phyloP scores from a whole-genome alignment of 768 basidiomycete genomes.

The Lactarius vividus region DNA sequence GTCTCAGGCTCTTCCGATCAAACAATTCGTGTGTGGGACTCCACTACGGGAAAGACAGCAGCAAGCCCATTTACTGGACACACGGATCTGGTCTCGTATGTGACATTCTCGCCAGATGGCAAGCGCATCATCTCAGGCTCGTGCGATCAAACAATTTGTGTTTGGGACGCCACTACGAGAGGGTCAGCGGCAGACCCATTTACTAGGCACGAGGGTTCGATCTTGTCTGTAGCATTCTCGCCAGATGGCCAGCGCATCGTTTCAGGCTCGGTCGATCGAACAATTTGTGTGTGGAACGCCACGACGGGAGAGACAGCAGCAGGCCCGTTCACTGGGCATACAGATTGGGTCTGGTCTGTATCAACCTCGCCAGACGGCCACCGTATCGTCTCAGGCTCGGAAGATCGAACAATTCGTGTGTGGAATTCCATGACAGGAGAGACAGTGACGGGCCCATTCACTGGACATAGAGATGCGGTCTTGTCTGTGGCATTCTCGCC shows the following conservation, averaged over 20 bases:
- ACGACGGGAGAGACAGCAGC: background rate
- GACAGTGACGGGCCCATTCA: background rate
- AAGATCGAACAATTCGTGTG: background rate
- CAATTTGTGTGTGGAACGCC: background rate
- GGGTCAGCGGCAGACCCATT: background rate
- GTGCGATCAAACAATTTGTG: background rate
- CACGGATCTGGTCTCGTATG: background rate
- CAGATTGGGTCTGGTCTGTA: background rate
- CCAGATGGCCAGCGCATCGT: background rate
- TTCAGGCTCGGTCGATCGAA: background rate
- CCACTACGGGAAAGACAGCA: background rate
- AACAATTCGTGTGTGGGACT: background rate
- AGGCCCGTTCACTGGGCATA: background rate
- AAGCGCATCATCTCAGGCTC: background rate
- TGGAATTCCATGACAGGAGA: background rate
- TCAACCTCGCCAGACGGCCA: background rate
- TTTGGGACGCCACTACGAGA: background rate
- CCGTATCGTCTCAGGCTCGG: background rate
- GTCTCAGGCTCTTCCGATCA: background rate
- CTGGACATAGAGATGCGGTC: background rate
- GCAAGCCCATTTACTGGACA: background rate
- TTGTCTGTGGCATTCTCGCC: background rate
- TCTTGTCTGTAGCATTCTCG: background rate
- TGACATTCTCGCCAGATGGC: background rate
- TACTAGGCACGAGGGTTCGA: rapidly evolving